These are phyloP conservation scores for Cercospora janseana DNA, from an alignment of 2,329 filamentous ascomycete genomes.

Conservation along the genomic window DNA sequence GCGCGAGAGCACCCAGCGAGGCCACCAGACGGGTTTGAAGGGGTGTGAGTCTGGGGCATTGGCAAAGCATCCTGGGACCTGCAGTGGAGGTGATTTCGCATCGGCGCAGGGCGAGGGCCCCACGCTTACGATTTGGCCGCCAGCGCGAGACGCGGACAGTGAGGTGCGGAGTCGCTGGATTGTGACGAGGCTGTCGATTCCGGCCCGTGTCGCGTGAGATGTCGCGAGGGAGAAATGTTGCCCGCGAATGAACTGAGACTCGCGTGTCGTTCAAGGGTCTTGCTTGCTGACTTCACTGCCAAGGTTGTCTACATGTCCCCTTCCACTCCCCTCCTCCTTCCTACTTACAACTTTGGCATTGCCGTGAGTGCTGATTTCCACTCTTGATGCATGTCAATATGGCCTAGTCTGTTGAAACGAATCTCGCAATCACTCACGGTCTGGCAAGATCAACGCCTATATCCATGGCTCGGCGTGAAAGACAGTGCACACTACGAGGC, in stretches of 20 bases:
- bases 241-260: not conserved
- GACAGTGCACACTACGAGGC: no score
- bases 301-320: no score
- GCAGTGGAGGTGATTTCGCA: conserved; percentile 7
- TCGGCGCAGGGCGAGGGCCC: conserved; percentile 22
- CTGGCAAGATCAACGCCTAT: no score
- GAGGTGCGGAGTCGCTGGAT: conserved; percentile 1
- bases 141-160: conserved; percentile 8
- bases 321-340: not conserved
- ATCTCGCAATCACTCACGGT: no score
- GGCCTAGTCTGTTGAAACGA: no score
- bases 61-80: conserved; percentile 32
- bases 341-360: no score
- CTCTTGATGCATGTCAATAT: no score
- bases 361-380: no score
- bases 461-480: no score
- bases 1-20: conserved; percentile 60
- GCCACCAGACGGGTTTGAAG: conserved; percentile 71
- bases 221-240: conserved; percentile 4
- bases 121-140: conserved; percentile 20
- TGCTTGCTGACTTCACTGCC: no score
- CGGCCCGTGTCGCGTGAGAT: not conserved
- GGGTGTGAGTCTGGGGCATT: conserved; percentile 58
- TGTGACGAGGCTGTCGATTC: no score
- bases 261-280: conserved; percentile 1